Conservation (phyloP, 306 rosid species). For the Ochetophila trinervis region DNA sequence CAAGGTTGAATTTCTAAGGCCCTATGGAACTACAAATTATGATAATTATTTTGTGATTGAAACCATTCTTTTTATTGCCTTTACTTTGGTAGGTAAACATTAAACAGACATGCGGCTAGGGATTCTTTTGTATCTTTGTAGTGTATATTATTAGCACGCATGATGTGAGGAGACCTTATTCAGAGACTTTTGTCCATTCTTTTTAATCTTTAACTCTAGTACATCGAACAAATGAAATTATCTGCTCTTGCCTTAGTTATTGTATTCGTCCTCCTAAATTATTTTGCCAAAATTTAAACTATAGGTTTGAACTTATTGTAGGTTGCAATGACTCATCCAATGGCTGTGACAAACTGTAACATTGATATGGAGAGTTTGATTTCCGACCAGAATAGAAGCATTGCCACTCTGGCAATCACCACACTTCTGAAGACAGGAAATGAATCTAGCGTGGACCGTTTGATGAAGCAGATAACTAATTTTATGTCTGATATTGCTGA, state of each 20-base stretch:
- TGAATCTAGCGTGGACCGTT: constrained; percentile 95
- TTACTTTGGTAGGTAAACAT: not conserved
- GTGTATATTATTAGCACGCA: too few relatives aligned
- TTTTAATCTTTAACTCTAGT: not conserved
- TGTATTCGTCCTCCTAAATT: not conserved
- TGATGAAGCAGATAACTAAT: constrained; percentile 97
- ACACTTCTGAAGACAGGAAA: constrained; percentile 98
- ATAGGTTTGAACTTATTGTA: constrained; percentile 39
- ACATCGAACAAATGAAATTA: not conserved
- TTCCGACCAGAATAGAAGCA: constrained; percentile 95
- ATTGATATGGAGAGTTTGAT: constrained; percentile 97
- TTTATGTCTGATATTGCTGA: constrained; percentile 99
- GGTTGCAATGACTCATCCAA: constrained; percentile 99
- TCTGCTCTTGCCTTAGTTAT: not conserved
- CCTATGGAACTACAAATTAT: constrained; percentile 16
- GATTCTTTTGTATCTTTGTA: not conserved
- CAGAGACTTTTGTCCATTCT: not conserved
- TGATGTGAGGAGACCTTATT: too few relatives aligned
- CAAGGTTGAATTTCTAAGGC: constrained; percentile 50
- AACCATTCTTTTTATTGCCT: not conserved
- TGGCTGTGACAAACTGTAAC: constrained; percentile 99
- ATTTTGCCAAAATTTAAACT: not conserved
- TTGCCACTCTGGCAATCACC: constrained; percentile 98
- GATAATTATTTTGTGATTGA: not conserved
- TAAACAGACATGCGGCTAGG: not conserved